These are phyloP conservation scores for Populus hybrid DNA, from an alignment of 441 rosid species.

Conservation along the genomic window DNA sequence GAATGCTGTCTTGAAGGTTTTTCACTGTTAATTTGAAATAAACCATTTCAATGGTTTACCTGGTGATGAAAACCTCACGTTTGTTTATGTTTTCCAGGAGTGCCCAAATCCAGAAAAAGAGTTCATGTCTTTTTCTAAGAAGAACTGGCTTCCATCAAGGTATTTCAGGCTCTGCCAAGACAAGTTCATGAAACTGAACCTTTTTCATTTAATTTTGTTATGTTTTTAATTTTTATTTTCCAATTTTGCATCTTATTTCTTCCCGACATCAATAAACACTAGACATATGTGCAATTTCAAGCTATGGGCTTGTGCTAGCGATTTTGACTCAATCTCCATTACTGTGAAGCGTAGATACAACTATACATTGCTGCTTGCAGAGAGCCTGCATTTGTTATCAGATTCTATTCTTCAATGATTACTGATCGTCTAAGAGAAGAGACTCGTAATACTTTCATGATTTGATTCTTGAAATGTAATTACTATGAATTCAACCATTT, in stretches of 20 bases:
- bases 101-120: constrained; percentile 46
- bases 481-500: neutral
- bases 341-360: too few species aligned
- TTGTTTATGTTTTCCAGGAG: constrained; percentile 40
- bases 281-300: too few species aligned
- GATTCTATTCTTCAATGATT: neutral
- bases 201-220: neutral
- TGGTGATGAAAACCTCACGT: constrained; percentile 16
- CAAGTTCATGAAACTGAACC: neutral
- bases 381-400: too few species aligned
- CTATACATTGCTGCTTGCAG: too few species aligned
- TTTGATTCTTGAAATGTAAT: neutral
- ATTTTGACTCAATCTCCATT: too few species aligned
- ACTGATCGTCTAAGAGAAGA: neutral
- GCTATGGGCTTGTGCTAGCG: too few species aligned
- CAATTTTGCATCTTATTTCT: neutral
- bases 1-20: constrained; percentile 75
- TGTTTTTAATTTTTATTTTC: neutral
- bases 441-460: neutral
- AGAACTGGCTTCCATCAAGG: constrained; percentile 59
- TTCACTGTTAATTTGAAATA: neutral
- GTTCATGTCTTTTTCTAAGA: constrained; percentile 53
- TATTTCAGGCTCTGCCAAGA: constrained; percentile 13
- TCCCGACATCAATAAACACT: too few species aligned
- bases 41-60: neutral